phyloP scores from a whole-genome alignment of 257 asterid genomes.

The Anisodus acutangulus region DNA sequence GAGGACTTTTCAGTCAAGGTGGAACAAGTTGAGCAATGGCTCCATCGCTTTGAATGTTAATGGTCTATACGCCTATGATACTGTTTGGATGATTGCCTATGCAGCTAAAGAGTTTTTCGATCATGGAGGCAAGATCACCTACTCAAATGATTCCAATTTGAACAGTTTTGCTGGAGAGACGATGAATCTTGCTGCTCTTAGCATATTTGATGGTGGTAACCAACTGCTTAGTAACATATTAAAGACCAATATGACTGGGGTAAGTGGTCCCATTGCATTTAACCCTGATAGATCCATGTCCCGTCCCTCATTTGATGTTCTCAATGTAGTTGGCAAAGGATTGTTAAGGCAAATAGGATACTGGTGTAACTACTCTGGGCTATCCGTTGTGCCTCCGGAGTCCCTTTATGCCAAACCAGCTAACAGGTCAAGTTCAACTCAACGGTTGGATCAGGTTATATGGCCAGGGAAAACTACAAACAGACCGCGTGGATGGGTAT shows the following conservation, averaged over 20 bases:
- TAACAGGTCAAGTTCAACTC: conserved; percentile 64
- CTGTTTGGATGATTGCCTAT: conserved; percentile 73
- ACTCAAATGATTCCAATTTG: conserved; percentile 56
- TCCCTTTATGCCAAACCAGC: conserved; percentile 52
- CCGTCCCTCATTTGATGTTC: conserved; percentile 71
- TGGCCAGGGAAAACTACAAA: conserved; percentile 74
- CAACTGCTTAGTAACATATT: conserved; percentile 55
- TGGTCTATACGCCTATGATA: conserved; percentile 80
- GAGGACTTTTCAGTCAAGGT: conserved; percentile 54
- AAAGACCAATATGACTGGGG: conserved; percentile 63
- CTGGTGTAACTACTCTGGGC: conserved; percentile 85
- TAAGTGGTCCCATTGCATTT: conserved; percentile 64
- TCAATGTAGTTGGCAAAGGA: conserved; percentile 61
- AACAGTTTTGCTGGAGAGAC: conserved; percentile 42
- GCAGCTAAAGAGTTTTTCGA: conserved; percentile 62
- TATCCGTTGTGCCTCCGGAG: conserved; percentile 71
- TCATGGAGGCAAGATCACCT: conserved; percentile 61
- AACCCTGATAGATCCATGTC: conserved; percentile 48
- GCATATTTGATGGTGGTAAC: conserved; percentile 67
- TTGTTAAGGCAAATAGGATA: conserved; percentile 62
- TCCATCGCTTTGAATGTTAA: conserved; percentile 63
- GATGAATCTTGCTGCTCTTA: conserved; percentile 62
- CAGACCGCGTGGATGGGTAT: conserved; percentile 85
- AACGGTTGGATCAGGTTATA: conserved; percentile 46
- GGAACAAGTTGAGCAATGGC: conserved; percentile 65